A percentile compares a stretch with the other conserved stretches of the same genome.
Conservation (phyloP, 2,329 filamentous ascomycete genomes). For the Geosmithia morbida region DNA sequence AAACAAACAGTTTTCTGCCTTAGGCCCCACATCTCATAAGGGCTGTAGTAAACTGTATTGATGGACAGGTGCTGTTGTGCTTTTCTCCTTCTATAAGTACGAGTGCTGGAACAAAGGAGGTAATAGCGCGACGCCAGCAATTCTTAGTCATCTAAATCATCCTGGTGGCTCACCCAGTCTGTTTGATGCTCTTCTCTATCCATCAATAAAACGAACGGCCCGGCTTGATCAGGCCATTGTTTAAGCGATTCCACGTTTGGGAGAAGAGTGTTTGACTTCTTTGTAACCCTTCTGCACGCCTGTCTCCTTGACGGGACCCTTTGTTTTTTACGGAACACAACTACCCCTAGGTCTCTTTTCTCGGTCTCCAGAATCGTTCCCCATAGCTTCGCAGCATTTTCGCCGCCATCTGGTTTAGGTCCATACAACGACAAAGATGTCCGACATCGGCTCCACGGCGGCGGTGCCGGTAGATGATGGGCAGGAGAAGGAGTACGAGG, state of each 20-base stretch:
- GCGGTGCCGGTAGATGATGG: constrained; percentile 25
- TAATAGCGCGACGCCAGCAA: too few species aligned
- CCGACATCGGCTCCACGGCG: constrained; percentile 28
- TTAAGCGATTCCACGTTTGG: background rate
- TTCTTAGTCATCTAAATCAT: background rate
- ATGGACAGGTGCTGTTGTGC: background rate
- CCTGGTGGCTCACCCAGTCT: background rate
- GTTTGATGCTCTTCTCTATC: background rate
- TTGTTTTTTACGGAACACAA: background rate
- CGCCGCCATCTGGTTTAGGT: background rate
- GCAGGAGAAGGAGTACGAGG: constrained; percentile 23
- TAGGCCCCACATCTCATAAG: constrained; percentile 9
- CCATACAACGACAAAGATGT: constrained; percentile 17
- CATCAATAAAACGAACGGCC: background rate
- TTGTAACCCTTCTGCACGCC: background rate
- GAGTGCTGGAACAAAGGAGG: background rate
- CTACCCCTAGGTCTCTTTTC: background rate
- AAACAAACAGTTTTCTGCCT: constrained; percentile 17
- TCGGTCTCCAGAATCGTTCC: background rate
- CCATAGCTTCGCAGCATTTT: background rate
- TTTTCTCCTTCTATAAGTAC: background rate
- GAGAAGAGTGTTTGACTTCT: background rate
- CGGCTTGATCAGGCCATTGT: background rate
- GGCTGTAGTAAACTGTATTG: too few species aligned
- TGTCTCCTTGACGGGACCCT: background rate